Evolutionary conservation across 2,329 filamentous ascomycete species (phyloP).

Genomic region (Huntiella moniliformis): DNA sequence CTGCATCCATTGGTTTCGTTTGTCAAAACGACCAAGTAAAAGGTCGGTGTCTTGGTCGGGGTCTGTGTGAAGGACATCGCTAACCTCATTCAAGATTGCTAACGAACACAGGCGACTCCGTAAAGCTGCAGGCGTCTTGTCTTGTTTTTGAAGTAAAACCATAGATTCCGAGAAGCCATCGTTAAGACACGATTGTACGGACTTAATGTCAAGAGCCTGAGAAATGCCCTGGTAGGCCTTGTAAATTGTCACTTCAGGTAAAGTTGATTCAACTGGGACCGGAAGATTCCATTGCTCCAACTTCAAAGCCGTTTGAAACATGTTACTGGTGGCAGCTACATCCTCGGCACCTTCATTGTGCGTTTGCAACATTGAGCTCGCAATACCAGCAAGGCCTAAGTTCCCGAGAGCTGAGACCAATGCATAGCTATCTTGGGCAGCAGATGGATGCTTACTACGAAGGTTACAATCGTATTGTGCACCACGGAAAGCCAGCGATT

Average conservation of each 20-base stretch:
- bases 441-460: constrained; percentile 35
- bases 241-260: constrained; percentile 53
- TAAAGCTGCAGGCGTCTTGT: constrained; percentile 31
- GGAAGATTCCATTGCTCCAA: constrained; percentile 87
- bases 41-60: constrained; percentile 41
- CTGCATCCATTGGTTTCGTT: constrained; percentile 60
- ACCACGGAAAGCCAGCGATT: constrained; percentile 75
- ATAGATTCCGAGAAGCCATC: constrained; percentile 44
- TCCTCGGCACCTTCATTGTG: constrained; percentile 38
- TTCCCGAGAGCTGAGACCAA: constrained; percentile 60
- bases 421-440: constrained; percentile 42
- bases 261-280: constrained; percentile 42
- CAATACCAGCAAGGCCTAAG: constrained; percentile 70
- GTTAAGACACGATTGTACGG: constrained; percentile 40
- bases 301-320: constrained; percentile 61
- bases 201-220: constrained; percentile 36
- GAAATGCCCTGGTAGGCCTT: constrained; percentile 64
- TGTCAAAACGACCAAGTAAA: constrained; percentile 43
- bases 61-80: constrained; percentile 50
- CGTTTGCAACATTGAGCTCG: constrained; percentile 59
- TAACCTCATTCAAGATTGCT: constrained; percentile 62
- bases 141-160: constrained; percentile 30
- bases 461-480: constrained; percentile 81
- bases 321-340: constrained; percentile 42
- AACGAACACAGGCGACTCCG: constrained; percentile 40